A percentile compares a stretch with the other conserved stretches of the same genome.
phyloP scores from a whole-genome alignment of 805 yeast species.

The Candida krabiensis region DNA sequence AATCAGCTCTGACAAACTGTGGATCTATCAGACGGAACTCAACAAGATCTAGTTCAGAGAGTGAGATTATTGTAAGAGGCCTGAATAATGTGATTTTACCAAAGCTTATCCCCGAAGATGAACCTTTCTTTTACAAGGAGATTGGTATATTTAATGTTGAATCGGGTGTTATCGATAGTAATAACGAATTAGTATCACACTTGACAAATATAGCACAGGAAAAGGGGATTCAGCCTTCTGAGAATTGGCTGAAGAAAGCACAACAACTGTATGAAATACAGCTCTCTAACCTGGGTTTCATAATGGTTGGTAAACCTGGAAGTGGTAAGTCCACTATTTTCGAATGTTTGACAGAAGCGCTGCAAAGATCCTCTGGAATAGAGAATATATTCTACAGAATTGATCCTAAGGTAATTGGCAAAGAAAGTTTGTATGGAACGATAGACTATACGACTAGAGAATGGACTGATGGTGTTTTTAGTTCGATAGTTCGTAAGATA shows the following conservation, averaged over 20 bases:
- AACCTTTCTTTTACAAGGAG: slow-evolving; percentile 34
- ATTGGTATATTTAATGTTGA: slow-evolving; percentile 28
- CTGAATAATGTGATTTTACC: slow-evolving; percentile 68
- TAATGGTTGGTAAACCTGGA: slow-evolving; percentile 76
- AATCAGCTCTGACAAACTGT: slow-evolving; percentile 60
- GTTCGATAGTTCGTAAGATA: slow-evolving; percentile 61
- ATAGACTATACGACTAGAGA: slow-evolving; percentile 79
- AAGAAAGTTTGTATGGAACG: slow-evolving; percentile 65
- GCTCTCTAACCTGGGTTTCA: slow-evolving; percentile 70
- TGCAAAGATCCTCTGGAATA: slow-evolving; percentile 30
- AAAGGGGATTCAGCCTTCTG: slow-evolving; percentile 35
- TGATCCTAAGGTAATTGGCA: slow-evolving; percentile 75
- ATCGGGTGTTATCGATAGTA: slow-evolving; percentile 1
- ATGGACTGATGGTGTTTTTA: slow-evolving; percentile 88
- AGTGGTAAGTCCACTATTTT: slow-evolving; percentile 68
- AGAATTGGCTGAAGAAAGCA: slow-evolving; percentile 53
- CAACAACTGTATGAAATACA: slow-evolving; percentile 64
- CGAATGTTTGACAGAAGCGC: slow-evolving; percentile 45
- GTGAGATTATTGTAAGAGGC: slow-evolving; percentile 46
- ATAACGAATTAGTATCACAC: slow-evolving; percentile 26
- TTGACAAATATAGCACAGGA: slow-evolving; percentile 30
- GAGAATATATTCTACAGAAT: slow-evolving; percentile 47
- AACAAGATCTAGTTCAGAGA: slow-evolving; percentile 23
- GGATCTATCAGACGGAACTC: slow-evolving; percentile 38
- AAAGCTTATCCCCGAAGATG: slow-evolving; percentile 58